These are phyloP conservation scores for Diutina siamensis DNA, from an alignment of 1,139 yeast genomes.

Conservation along the genomic window DNA sequence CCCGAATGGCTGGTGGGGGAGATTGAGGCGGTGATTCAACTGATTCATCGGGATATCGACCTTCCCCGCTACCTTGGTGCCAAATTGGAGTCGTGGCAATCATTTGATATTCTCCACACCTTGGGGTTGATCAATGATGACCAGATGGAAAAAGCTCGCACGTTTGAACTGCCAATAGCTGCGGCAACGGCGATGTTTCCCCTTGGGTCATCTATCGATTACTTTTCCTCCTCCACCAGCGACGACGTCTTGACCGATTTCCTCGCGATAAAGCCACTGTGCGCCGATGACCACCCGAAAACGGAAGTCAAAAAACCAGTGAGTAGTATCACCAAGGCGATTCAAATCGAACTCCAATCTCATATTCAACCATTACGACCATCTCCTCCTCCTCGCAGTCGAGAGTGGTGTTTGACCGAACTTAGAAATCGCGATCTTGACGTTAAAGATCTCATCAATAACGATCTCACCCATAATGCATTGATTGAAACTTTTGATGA, in stretches of 20 bases:
- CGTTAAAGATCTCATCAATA: not conserved
- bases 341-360: not conserved
- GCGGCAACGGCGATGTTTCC: too few species aligned
- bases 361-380: not conserved
- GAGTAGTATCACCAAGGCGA: not conserved
- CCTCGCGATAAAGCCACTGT: too few species aligned
- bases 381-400: not conserved
- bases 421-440: not conserved
- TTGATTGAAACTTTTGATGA: not conserved
- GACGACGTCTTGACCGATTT: too few species aligned
- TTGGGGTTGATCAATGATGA: not conserved
- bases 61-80: too few species aligned
- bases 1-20: not conserved
- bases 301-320: not conserved
- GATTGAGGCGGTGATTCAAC: not conserved
- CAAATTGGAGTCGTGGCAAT: not conserved
- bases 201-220: not conserved
- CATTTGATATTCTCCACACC: not conserved
- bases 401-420: not conserved
- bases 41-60: not conserved
- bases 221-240: not conserved
- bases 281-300: too few species aligned
- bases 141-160: not conserved
- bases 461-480: conserved; percentile 3
- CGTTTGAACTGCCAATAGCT: not conserved